Conservation (phyloP, 306 rosid genomes). For the Castanospermum australe region DNA sequence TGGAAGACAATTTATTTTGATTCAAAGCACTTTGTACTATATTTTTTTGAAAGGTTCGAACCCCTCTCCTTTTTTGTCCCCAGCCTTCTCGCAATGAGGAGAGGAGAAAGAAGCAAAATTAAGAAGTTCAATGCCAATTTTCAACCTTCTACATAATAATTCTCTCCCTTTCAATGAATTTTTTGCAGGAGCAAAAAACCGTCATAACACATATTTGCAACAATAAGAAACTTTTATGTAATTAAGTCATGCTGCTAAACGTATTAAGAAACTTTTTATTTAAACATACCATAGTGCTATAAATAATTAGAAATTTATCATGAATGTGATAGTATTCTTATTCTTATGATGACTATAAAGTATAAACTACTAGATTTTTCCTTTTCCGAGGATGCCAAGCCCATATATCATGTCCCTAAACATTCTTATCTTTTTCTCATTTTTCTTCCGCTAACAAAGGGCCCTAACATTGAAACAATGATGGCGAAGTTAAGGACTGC, state of each 20-base stretch:
- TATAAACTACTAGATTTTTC: background rate
- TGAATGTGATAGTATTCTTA: background rate
- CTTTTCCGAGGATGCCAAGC: background rate
- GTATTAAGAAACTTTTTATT: background rate
- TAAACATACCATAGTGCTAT: background rate
- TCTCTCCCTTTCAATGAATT: background rate
- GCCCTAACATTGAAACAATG: background rate
- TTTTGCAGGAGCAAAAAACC: background rate
- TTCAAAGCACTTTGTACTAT: background rate
- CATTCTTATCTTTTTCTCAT: background rate
- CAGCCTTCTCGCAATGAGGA: background rate
- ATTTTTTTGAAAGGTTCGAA: background rate
- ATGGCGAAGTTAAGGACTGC: background rate
- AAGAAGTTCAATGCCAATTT: background rate
- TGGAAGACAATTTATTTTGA: background rate
- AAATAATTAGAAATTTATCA: background rate
- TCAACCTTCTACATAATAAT: background rate
- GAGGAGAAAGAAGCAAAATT: background rate
- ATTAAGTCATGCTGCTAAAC: background rate
- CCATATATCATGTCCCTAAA: background rate
- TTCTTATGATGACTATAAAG: background rate
- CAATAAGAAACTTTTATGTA: background rate
- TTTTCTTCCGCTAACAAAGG: background rate
- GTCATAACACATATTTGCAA: background rate
- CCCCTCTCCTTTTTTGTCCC: background rate